Conservation (phyloP, 805 yeast species). For the Jamesozyma rosinii region DNA sequence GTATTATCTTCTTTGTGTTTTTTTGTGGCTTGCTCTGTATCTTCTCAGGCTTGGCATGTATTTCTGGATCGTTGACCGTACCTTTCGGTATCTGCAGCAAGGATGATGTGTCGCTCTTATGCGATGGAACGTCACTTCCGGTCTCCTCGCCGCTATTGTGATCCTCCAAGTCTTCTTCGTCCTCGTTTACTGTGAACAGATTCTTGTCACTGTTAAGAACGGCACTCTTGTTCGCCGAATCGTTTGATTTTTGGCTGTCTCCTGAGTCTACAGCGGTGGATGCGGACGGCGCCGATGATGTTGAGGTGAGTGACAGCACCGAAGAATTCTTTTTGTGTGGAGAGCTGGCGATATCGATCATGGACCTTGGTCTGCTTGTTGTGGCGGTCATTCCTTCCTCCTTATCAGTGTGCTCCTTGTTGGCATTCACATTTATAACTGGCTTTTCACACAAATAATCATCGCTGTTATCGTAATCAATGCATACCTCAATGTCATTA, state of each 20-base stretch:
- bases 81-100: not conserved
- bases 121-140: not conserved
- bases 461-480: constrained; percentile 12
- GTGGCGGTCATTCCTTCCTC: not conserved
- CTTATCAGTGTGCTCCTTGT: not conserved
- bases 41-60: not conserved
- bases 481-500: constrained; percentile 47
- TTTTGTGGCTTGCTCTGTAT: not conserved
- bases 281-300: not conserved
- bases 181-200: constrained; percentile 6
- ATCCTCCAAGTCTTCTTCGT: constrained; percentile 3
- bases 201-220: not conserved
- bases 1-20: constrained; percentile 3
- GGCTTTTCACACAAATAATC: constrained; percentile 5
- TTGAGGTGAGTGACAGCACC: not conserved
- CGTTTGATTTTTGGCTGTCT: not conserved
- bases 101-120: not conserved
- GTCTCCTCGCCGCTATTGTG: not conserved
- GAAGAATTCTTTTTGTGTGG: constrained; percentile 4
- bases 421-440: not conserved
- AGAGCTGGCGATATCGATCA: constrained; percentile 20
- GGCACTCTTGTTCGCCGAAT: not conserved
- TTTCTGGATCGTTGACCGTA: not conserved
- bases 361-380: constrained; percentile 13
- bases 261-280: not conserved